These are phyloP conservation scores for Debaryomyces coudertii DNA, from an alignment of 1,139 yeast species.

Conservation along the genomic window DNA sequence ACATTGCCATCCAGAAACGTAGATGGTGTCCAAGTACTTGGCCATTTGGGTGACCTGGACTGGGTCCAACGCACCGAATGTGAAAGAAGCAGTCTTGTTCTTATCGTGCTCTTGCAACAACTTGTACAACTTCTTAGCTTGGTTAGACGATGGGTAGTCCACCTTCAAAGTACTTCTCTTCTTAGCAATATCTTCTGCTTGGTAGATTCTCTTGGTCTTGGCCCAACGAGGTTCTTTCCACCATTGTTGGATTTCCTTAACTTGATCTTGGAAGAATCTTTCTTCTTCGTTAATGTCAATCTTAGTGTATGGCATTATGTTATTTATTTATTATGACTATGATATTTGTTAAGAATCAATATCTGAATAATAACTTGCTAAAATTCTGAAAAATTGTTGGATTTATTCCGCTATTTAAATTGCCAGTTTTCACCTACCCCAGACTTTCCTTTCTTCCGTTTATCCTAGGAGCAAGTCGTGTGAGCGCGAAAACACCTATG, in stretches of 20 bases:
- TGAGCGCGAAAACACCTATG: not conserved
- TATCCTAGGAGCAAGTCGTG: slow-evolving; percentile 8
- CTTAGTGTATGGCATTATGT: slow-evolving; percentile 51
- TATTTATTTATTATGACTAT: not conserved
- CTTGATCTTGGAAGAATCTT: slow-evolving; percentile 65
- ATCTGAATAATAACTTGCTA: not conserved
- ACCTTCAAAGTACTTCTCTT: slow-evolving; percentile 80
- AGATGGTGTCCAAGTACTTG: slow-evolving; percentile 86
- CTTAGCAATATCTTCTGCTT: slow-evolving; percentile 85
- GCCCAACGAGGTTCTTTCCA: slow-evolving; percentile 93
- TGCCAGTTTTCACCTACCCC: slow-evolving; percentile 7
- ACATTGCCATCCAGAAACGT: slow-evolving; percentile 98
- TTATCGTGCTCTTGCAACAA: slow-evolving; percentile 72
- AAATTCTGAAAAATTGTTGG: slow-evolving; percentile 1
- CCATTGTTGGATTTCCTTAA: slow-evolving; percentile 78
- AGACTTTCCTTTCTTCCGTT: slow-evolving; percentile 10
- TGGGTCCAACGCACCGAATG: slow-evolving; percentile 97
- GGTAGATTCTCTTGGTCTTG: slow-evolving; percentile 83
- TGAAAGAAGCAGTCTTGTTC: slow-evolving; percentile 77
- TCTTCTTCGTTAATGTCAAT: slow-evolving; percentile 66
- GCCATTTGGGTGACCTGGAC: slow-evolving; percentile 97
- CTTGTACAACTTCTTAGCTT: slow-evolving; percentile 79
- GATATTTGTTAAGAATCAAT: not conserved
- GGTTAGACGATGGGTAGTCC: slow-evolving; percentile 74
- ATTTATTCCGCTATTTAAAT: slow-evolving; percentile 8